A percentile compares a stretch with the other conserved stretches of the same genome.
Evolutionary conservation across 257 asterid species (phyloP).

Genomic region (Plantago major): DNA sequence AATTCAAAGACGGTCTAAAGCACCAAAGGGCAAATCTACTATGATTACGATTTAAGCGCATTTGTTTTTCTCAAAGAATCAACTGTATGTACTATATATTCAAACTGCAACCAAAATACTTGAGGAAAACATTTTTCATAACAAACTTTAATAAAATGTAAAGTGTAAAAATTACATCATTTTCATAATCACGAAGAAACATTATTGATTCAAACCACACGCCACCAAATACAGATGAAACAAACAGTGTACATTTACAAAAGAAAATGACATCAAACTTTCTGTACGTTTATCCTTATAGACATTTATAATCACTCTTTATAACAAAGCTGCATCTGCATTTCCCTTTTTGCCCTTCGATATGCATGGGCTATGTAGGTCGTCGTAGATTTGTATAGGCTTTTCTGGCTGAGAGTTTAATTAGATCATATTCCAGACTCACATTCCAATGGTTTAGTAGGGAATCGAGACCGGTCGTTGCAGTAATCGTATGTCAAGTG

Average conservation of each 20-base stretch:
- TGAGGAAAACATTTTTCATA: not conserved
- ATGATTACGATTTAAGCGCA: no score
- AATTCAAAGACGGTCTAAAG: no score
- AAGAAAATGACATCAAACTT: constrained; percentile 28
- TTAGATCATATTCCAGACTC: constrained; percentile 42
- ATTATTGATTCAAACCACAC: constrained; percentile 27
- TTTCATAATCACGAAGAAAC: constrained; percentile 23
- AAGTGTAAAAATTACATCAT: constrained; percentile 2
- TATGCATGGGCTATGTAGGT: constrained; percentile 23
- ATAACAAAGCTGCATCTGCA: not conserved
- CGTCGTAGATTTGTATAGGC: not conserved
- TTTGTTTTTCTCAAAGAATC: no score
- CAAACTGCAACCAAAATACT: no score
- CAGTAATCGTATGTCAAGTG: constrained; percentile 87
- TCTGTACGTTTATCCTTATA: constrained; percentile 12
- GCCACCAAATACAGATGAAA: constrained; percentile 21
- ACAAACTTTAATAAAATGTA: not conserved
- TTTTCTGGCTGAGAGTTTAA: not conserved
- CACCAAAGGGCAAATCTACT: no score
- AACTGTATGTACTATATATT: no score
- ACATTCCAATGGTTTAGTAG: constrained; percentile 68
- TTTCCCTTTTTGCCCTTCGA: constrained; percentile 20
- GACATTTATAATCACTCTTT: constrained; percentile 7
- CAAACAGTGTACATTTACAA: not conserved
- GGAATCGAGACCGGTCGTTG: constrained; percentile 60